Conservation (phyloP, 345 rosid genomes). For the Eucalyptus marginata region DNA sequence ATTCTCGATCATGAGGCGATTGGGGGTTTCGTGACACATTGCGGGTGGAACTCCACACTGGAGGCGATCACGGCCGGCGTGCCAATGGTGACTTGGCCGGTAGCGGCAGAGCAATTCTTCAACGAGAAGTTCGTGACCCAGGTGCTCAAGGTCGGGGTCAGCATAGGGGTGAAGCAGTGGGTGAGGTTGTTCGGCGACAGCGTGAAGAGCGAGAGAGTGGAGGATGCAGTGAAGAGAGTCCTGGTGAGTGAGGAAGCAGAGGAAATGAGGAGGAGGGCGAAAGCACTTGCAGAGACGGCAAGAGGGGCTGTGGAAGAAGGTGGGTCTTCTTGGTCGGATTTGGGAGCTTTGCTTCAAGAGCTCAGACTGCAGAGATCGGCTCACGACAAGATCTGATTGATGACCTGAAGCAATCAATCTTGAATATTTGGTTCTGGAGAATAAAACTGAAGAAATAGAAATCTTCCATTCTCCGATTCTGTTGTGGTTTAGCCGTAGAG, state of each 20-base stretch:
- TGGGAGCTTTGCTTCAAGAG: slow-evolving; percentile 7
- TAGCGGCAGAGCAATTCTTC: slow-evolving; percentile 1
- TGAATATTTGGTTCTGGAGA: background rate
- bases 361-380: background rate
- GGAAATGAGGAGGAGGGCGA: slow-evolving; percentile 16
- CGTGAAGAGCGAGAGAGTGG: background rate
- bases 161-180: background rate
- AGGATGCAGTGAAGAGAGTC: background rate
- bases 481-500: background rate
- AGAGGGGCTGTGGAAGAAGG: slow-evolving; percentile 21
- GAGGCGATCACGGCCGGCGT: slow-evolving; percentile 8
- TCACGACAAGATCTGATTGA: background rate
- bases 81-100: slow-evolving; percentile 15
- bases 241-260: slow-evolving; percentile 32
- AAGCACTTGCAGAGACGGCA: slow-evolving; percentile 1
- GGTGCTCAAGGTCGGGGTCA: background rate
- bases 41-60: slow-evolving; percentile 60
- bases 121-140: background rate
- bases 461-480: background rate
- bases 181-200: background rate
- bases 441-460: background rate
- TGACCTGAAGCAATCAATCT: background rate
- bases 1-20: slow-evolving; percentile 53
- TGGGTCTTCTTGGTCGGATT: slow-evolving; percentile 23
- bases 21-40: slow-evolving; percentile 63